Evolutionary conservation across 345 rosid genomes (phyloP).

Genomic region (Populus pruinosa): DNA sequence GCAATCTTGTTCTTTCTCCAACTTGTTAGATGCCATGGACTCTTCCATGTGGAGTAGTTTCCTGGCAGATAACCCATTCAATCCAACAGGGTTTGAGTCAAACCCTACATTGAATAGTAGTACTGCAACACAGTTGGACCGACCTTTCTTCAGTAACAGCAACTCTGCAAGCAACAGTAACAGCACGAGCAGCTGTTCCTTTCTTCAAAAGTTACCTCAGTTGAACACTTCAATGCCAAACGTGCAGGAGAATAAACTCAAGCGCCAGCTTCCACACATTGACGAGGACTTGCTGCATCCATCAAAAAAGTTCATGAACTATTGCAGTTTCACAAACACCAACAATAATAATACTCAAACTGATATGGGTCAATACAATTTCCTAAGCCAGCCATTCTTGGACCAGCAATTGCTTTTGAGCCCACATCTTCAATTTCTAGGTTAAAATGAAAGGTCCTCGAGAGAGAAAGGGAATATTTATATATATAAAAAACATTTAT

Average conservation of each 20-base stretch:
- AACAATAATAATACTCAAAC: conserved; percentile 25
- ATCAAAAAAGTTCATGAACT: conserved; percentile 45
- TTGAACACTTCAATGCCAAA: conserved; percentile 38
- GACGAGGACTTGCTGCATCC: conserved; percentile 37
- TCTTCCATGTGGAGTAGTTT: conserved; percentile 52
- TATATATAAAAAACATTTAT: not conserved
- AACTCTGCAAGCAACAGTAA: not conserved
- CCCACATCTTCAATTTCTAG: conserved; percentile 55
- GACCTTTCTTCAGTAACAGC: conserved; percentile 19
- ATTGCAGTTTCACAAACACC: conserved; percentile 46
- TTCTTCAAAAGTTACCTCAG: conserved; percentile 53
- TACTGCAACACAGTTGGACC: conserved; percentile 16
- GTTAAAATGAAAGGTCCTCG: conserved; percentile 24
- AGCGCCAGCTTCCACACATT: conserved; percentile 42
- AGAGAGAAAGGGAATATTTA: not conserved
- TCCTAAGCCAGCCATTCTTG: conserved; percentile 42
- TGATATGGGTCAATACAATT: conserved; percentile 42
- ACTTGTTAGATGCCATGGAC: conserved; percentile 72
- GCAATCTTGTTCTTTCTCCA: conserved; percentile 70
- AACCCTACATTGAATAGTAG: conserved; percentile 15
- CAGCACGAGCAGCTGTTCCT: conserved; percentile 20
- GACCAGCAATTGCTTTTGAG: conserved; percentile 51
- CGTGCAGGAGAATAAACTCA: conserved; percentile 35
- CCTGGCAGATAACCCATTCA: conserved; percentile 48
- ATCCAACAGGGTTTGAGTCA: conserved; percentile 32